Conservation (phyloP, 352 stramenopile genomes). For the Halophytophthora polymorphica region DNA sequence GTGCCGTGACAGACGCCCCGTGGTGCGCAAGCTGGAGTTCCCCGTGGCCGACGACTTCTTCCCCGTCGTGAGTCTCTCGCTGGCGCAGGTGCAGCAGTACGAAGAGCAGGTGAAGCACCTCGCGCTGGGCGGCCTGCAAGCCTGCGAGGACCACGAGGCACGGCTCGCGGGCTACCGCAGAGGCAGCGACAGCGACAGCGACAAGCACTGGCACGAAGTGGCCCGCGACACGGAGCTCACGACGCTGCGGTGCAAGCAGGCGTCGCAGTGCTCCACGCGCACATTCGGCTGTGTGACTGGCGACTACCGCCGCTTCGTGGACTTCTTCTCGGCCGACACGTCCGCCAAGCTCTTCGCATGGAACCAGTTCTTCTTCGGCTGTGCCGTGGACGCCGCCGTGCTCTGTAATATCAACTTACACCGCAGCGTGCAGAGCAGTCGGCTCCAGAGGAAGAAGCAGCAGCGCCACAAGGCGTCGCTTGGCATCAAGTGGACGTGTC, state of each 20-base stretch:
- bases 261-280: slow-evolving; percentile 29
- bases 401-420: slow-evolving; percentile 53
- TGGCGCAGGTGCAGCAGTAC: slow-evolving; percentile 31
- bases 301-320: slow-evolving; percentile 55
- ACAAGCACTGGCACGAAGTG: slow-evolving; percentile 28
- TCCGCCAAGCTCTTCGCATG: slow-evolving; percentile 60
- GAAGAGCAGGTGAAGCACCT: slow-evolving; percentile 20
- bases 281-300: slow-evolving; percentile 51
- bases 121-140: slow-evolving; percentile 21
- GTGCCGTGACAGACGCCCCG: too few species aligned
- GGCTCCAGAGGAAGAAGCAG: too few species aligned
- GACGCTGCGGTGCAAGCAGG: slow-evolving; percentile 25
- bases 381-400: slow-evolving; percentile 62
- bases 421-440: too few species aligned
- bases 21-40: slow-evolving; percentile 30
- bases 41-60: slow-evolving; percentile 45
- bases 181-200: slow-evolving; percentile 15
- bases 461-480: slow-evolving; percentile 48
- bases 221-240: slow-evolving; percentile 27
- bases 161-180: slow-evolving; percentile 23
- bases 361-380: slow-evolving; percentile 68
- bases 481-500: slow-evolving; percentile 78
- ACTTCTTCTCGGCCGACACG: slow-evolving; percentile 69
- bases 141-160: slow-evolving; percentile 31
- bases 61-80: slow-evolving; percentile 25